Base-by-base conservation (phyloP, 495 filamentous ascomycete genomes). In the Penicillium steckii region DNA sequence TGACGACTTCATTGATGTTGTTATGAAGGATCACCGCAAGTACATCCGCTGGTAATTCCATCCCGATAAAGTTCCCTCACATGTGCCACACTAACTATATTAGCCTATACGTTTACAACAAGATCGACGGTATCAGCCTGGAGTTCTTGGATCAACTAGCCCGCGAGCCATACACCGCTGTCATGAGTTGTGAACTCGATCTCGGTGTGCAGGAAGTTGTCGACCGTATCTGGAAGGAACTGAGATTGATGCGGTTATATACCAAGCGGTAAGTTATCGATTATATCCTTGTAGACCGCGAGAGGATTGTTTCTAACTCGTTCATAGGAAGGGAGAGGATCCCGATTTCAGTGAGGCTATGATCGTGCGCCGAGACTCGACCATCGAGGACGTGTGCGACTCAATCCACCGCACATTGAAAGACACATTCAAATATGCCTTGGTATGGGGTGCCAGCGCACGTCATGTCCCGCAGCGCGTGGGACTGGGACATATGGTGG, bases 61-160 rank as follows among this genome's bases (percentile, higher is more conserved):
- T 22, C 26, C 27, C 15, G 23, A 3, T 19, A 13, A 3, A 9
- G 21, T 23, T n/a, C 9, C 21, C 8, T 22, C 9, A n/a, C 4
- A 41, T 21, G 18, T n/a, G 3, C 4, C 18, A 41, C 23, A 44
- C 44, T 50, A 27, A 57, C 17, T 40, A 23, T 35, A 22, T 3
- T 48, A 95, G 91, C 64, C 80, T 99, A 21, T 99, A 99, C 73
- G 95, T 97, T 24, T 99, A 99, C 83, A 99, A 99, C 87, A 99
- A 99, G 73, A 95, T 99, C 76, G 95, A 99, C 77, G 87, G 85
- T 68, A 86, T 99, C 59, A 91, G 88, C 22, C 80, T 99, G 53
- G 89, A 96, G 59, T 95, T 92, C 75, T 82, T 99, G 15, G 89
- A 99, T 71, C 81, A 87, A 60, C 77, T 99, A 3, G 95, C 95